Evolutionary conservation across 257 asterid species (phyloP).

Genomic region (Petrea volubilis): DNA sequence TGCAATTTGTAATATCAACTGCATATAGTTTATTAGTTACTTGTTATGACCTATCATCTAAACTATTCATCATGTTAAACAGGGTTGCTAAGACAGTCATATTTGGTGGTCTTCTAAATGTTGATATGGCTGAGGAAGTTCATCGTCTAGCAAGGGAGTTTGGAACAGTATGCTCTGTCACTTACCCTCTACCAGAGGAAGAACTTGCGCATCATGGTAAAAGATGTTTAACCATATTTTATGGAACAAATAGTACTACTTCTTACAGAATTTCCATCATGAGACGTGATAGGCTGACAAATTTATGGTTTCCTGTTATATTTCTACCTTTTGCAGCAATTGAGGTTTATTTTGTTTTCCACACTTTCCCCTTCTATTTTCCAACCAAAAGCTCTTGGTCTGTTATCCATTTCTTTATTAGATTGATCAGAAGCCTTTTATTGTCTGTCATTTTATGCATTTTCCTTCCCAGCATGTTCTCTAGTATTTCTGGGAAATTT

Average conservation of each 20-base stretch:
- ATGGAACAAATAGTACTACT: background rate
- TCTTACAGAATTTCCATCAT: background rate
- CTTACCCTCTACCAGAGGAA: constrained; percentile 79
- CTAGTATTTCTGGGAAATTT: background rate
- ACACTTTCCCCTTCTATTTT: background rate
- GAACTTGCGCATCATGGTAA: constrained; percentile 81
- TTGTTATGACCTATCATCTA: constrained; percentile 8
- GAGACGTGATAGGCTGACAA: background rate
- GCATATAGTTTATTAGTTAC: background rate
- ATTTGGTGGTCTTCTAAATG: constrained; percentile 76
- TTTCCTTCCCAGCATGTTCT: background rate
- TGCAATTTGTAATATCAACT: background rate
- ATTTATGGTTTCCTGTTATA: background rate
- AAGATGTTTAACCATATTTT: constrained; percentile 14
- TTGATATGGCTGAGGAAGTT: constrained; percentile 80
- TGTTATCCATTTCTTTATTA: background rate
- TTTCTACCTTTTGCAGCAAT: background rate
- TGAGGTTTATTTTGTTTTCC: background rate
- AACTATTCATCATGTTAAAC: constrained; percentile 32
- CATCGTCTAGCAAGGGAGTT: constrained; percentile 61
- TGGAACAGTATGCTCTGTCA: constrained; percentile 68
- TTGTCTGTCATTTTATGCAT: background rate
- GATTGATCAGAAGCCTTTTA: constrained; percentile 1
- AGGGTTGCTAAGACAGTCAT: constrained; percentile 93
- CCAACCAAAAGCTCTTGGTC: constrained; percentile 3